Conservation (phyloP, 2,329 filamentous ascomycete genomes). For the Hysterium pulicare region DNA sequence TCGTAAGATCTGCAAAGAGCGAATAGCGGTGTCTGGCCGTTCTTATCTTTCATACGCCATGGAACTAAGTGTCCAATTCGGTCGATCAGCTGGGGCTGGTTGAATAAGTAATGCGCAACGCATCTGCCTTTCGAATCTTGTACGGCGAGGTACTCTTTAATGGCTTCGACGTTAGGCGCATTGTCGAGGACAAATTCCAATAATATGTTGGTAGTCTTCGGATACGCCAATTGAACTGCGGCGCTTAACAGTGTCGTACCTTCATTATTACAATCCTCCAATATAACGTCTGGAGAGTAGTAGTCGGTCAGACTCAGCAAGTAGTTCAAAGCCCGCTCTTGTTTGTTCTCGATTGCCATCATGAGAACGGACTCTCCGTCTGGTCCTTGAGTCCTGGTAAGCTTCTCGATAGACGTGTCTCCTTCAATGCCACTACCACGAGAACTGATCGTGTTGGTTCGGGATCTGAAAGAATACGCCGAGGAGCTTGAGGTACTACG, state of each 20-base stretch:
- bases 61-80: conserved; percentile 74
- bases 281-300: conserved; percentile 66
- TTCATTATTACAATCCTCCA: conserved; percentile 85
- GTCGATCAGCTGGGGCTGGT: conserved; percentile 75
- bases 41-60: conserved; percentile 90
- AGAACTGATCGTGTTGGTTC: conserved; percentile 65
- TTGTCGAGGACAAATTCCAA: conserved; percentile 64
- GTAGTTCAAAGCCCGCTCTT: conserved; percentile 71
- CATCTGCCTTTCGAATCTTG: conserved; percentile 86
- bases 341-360: conserved; percentile 57
- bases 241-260: conserved; percentile 86
- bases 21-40: conserved; percentile 96
- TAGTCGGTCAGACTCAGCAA: conserved; percentile 73
- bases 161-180: conserved; percentile 52
- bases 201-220: conserved; percentile 70
- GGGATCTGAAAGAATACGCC: conserved; percentile 76
- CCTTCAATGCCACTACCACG: conserved; percentile 72
- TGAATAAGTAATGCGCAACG: conserved; percentile 93
- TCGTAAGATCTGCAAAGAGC: conserved; percentile 95
- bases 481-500: conserved; percentile 86
- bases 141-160: conserved; percentile 66
- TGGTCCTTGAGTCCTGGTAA: conserved; percentile 67
- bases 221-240: conserved; percentile 79
- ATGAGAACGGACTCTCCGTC: conserved; percentile 75
- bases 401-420: conserved; percentile 77